These are phyloP conservation scores for Chrysopogon serrulatus DNA, from an alignment of 176 grass and related monocot species.

Conservation along the genomic window DNA sequence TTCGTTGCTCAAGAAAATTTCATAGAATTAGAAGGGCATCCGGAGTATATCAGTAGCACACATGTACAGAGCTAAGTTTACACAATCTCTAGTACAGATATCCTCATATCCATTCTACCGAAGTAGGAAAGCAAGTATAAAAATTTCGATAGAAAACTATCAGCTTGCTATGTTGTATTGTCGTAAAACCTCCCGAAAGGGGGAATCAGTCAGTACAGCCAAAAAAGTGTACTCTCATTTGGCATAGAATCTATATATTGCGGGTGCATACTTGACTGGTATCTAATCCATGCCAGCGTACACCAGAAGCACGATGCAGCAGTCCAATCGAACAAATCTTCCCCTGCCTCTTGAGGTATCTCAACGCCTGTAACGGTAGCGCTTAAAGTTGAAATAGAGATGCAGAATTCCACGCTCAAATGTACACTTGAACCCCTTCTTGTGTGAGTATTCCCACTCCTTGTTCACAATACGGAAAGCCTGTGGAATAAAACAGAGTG, in stretches of 20 bases:
- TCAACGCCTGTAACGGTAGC: conserved; percentile 81
- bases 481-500: conserved; percentile 22
- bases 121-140: not conserved
- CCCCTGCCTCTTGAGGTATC: not conserved
- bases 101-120: not conserved
- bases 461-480: conserved; percentile 93
- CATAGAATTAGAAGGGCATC: not conserved
- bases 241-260: not conserved
- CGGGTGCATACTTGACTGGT: not conserved
- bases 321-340: not conserved
- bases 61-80: conserved; percentile 6
- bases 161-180: not conserved
- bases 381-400: conserved; percentile 98
- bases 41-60: not conserved
- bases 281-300: not conserved
- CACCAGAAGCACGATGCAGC: not conserved
- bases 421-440: conserved; percentile 98
- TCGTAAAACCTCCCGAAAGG: not conserved
- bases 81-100: not conserved
- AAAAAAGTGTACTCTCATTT: not conserved
- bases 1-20: not conserved
- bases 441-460: conserved; percentile 99
- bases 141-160: not conserved
- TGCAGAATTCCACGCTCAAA: conserved; percentile 97
- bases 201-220: not conserved